Evolutionary conservation across 768 basidiomycete species (phyloP).

Genomic region (Boletus vermiculosoides): DNA sequence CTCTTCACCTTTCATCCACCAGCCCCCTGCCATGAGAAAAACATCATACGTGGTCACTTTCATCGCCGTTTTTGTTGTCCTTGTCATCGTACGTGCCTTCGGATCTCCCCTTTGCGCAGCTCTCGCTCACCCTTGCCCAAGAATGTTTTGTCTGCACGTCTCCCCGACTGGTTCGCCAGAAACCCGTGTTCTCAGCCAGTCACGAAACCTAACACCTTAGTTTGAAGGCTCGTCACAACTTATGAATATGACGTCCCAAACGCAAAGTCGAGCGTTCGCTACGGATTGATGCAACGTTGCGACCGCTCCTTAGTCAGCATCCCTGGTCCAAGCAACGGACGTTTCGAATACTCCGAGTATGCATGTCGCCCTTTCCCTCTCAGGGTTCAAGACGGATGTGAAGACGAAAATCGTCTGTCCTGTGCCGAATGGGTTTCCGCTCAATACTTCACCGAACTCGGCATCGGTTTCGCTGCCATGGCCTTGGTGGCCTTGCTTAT

Average conservation of each 20-base stretch:
- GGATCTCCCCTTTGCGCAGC: background rate
- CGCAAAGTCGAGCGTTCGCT: conserved; percentile 49
- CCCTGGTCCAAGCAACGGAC: conserved; percentile 44
- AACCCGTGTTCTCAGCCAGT: conserved; percentile 15
- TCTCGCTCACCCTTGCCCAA: conserved; percentile 25
- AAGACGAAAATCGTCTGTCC: conserved; percentile 53
- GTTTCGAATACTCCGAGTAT: conserved; percentile 51
- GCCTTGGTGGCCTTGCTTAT: conserved; percentile 59
- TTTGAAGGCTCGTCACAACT: conserved; percentile 42
- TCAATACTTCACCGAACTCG: conserved; percentile 61
- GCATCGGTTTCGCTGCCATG: conserved; percentile 59
- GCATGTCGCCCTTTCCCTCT: conserved; percentile 67
- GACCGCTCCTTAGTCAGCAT: conserved; percentile 48
- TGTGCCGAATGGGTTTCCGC: conserved; percentile 74
- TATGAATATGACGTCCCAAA: conserved; percentile 42
- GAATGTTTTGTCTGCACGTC: conserved; percentile 56
- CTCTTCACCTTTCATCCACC: background rate
- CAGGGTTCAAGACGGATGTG: conserved; percentile 45
- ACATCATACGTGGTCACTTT: conserved; percentile 68
- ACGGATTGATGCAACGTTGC: conserved; percentile 61
- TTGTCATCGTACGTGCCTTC: conserved; percentile 48
- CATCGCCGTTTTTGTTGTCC: conserved; percentile 47
- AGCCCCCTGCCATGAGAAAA: conserved; percentile 52
- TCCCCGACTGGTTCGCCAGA: conserved; percentile 62
- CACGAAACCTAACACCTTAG: conserved; percentile 22